Evolutionary conservation across 148 eudicot species (phyloP), one percentile per base, ranked within the genome.

Genomic region (Hydrangea macrophylla): DNA sequence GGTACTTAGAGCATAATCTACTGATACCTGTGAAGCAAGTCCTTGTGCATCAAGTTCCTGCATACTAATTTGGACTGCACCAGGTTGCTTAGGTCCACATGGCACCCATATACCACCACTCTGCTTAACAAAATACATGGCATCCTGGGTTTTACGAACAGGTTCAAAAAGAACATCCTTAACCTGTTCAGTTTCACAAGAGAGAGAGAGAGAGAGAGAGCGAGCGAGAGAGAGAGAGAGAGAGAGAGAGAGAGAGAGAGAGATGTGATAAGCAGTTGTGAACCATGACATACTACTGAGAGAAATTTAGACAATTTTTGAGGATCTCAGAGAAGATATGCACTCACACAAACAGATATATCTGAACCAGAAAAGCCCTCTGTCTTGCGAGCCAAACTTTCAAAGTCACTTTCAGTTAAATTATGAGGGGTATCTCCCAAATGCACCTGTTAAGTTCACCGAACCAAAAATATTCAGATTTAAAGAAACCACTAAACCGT

Each of bases 321-420:
- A 11, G 51, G 35, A 67, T 67, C 24, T 37, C n/a, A 62, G 7
- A 3, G 53, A 31, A 36, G 24, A 33, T 23, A 18, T 25, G 33
- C 44, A 83, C 98, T 93, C 86, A 93, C 98, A 85, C 98, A 93
- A 72, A 93, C 98, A 68, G 98, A 33, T 64, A 93, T 68, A 80
- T 93, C 98, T 48, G 98, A 93, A 77, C 98, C 98, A 68, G 98
- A 93, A 78, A 90, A 93, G 25, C 98, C 98, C 68, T 90, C 98
- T 28, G 97, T 82, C 71, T 73, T 90, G 66, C 84, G 82, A 64
- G 82, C 98, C 72, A 90, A 73, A 65, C 12, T 73, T 75, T 90
- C 98, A 76, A 78, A 90, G 67, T 93, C 98, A 65, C 89, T 88
- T 83, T 90, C 98, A 48, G 69, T 80, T 83, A 93, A 79, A 68